phyloP scores from a whole-genome alignment of 306 rosid species.

The Cucurbita maxima region DNA sequence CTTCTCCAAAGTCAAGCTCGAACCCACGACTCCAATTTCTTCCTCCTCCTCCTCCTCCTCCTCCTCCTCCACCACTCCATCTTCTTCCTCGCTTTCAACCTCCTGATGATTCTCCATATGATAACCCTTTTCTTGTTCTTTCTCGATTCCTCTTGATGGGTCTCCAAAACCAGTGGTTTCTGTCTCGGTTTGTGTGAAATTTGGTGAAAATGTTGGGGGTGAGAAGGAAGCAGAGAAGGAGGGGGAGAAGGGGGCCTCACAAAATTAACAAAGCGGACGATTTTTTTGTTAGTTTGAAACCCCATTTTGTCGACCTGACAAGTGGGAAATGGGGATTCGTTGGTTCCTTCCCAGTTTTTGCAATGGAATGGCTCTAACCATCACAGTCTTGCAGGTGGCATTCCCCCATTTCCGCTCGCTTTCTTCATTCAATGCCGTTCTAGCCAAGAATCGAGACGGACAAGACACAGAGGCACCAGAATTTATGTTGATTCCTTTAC shows the following conservation, averaged over 20 bases:
- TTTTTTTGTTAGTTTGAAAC: neutral
- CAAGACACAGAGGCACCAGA: too few relatives aligned
- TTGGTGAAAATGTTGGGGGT: conserved; percentile 18
- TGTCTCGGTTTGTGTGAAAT: neutral
- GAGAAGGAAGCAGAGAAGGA: conserved; percentile 25
- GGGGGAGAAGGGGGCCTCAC: conserved; percentile 21
- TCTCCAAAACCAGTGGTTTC: neutral
- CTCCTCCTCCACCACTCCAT: neutral
- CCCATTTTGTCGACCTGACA: conserved; percentile 9
- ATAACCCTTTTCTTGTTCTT: neutral
- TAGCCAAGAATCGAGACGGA: too few relatives aligned
- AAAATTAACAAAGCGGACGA: conserved; percentile 4
- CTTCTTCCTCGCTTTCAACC: conserved; percentile 7
- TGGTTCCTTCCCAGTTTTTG: neutral
- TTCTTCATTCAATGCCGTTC: neutral
- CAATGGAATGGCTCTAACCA: neutral
- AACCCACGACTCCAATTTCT: conserved; percentile 29
- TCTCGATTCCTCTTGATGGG: neutral
- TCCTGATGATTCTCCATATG: conserved; percentile 30
- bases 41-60: conserved; percentile 22
- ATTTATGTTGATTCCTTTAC: too few relatives aligned
- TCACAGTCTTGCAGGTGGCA: neutral
- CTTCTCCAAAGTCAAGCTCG: conserved; percentile 76
- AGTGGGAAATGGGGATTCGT: conserved; percentile 1
- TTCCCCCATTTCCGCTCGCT: neutral